Percentiles rank a stretch among this genome's conserved stretches.
These are phyloP conservation scores for Pseudognaphalium luteoalbum DNA, from an alignment of 129 eudicot species.

Conservation along the genomic window DNA sequence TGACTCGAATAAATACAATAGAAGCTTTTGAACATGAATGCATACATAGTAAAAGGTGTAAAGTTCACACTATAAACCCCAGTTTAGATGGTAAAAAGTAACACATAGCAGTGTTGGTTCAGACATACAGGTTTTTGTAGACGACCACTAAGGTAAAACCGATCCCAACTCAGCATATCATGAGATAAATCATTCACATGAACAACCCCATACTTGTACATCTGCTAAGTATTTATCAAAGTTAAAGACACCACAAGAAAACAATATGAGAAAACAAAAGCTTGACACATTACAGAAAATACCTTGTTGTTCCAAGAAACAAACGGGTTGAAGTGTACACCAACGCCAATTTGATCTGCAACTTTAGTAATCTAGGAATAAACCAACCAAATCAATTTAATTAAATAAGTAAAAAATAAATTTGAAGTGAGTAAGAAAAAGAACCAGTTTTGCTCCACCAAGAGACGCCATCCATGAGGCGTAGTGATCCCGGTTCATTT, in stretches of 20 bases:
- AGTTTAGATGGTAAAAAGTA: background rate
- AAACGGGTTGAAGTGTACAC: conserved; percentile 95
- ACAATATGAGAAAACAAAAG: background rate
- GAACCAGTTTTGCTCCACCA: conserved; percentile 91
- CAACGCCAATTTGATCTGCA: conserved; percentile 78
- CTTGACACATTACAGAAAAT: background rate
- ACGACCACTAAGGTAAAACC: conserved; percentile 87
- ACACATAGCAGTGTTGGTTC: background rate
- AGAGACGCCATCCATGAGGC: conserved; percentile 75
- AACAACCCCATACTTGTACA: conserved; percentile 89
- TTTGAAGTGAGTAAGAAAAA: conserved; percentile 25
- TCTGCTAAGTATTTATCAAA: conserved; percentile 41
- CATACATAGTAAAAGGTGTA: too few relatives aligned
- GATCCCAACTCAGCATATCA: conserved; percentile 75
- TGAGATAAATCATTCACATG: conserved; percentile 61
- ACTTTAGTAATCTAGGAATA: conserved; percentile 32
- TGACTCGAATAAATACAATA: too few relatives aligned
- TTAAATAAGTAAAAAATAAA: background rate
- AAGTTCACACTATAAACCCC: too few relatives aligned
- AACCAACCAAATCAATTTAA: conserved; percentile 24
- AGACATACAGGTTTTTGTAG: conserved; percentile 91
- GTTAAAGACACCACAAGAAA: background rate
- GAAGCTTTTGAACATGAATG: too few relatives aligned
- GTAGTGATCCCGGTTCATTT: conserved; percentile 74
- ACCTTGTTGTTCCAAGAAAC: conserved; percentile 60